Base-by-base conservation (phyloP, 2,329 filamentous ascomycete species). In the Diplodia scrobiculata region DNA sequence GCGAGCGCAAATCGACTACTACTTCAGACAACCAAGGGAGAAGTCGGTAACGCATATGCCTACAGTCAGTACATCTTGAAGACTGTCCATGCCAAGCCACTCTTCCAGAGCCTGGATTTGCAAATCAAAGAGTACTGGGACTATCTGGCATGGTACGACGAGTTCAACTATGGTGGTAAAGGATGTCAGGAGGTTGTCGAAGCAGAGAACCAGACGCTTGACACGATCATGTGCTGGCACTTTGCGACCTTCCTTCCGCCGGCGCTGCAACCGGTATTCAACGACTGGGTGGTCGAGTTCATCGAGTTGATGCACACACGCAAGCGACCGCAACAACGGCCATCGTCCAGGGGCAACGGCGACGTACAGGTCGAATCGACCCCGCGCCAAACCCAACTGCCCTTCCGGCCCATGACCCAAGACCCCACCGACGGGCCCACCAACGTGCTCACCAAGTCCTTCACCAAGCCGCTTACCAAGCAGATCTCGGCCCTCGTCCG, bases 71-170 rank as follows among this genome's bases (percentile, higher is more conserved):
- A 99, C 79, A 96, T 99, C 68, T 85, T 99, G 73, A 97, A 97
- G 80, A 96, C 93, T 0, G 97, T 99, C 80, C 94, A 96, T 78
- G 88, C 88, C 66, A 97, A 97, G 73, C 92, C 95, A 0, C 84
- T 97, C 0, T 99, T 99, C 79, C 91, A 97, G 77, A 99, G 99
- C 75, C 88, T 99, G 69, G 95, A 99, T 72, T 84, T 99, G 2
- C 91, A 97, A 72, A 95, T 99, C 77, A 97, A 94, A 71, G 95
- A 99, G 76, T 99, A 97, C 78, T 99, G 95, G 95, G 95, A 99
- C 77, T 98, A 97, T 73, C 87, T 99, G 0, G 88, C 97, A 3
- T 99, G 95, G 95, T 98, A 98, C 71, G 95, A 99, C 72, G 92
- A 97, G 78, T 97, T 94, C 83, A 99, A 99, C 81, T 98, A 98